A percentile compares a stretch with the other conserved stretches of the same genome.
Conservation (phyloP, 2,329 filamentous ascomycete species). For the Lachnellula occidentalis region DNA sequence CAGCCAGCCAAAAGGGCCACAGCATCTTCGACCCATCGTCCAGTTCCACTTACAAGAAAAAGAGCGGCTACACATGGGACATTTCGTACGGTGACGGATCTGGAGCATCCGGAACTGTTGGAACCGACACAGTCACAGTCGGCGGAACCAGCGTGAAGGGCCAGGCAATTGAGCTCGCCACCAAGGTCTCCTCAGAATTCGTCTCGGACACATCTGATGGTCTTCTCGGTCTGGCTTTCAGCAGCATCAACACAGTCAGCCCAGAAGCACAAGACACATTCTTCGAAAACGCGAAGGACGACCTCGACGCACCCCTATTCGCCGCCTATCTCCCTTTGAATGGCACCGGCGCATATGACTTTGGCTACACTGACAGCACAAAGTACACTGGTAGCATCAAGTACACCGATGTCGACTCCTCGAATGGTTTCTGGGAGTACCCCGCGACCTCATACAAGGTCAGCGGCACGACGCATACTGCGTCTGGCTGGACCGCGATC, state of each 20-base stretch:
- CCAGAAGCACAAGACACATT: constrained; percentile 27
- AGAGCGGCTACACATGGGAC: constrained; percentile 26
- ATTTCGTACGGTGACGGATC: constrained; percentile 34
- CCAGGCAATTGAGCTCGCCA: constrained; percentile 31
- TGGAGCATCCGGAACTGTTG: constrained; percentile 29
- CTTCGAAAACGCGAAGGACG: constrained; percentile 28
- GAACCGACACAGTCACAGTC: constrained; percentile 31
- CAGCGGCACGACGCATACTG: constrained; percentile 41
- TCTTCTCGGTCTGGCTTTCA: constrained; percentile 53
- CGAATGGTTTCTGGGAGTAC: constrained; percentile 51
- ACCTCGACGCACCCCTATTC: constrained; percentile 42
- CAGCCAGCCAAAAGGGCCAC: constrained; percentile 15
- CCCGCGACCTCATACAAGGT: constrained; percentile 45
- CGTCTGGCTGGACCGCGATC: constrained; percentile 30
- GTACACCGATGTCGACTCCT: constrained; percentile 42
- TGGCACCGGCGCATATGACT: constrained; percentile 45
- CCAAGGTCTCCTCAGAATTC: constrained; percentile 28
- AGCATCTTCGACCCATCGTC: constrained; percentile 21
- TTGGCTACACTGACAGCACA: constrained; percentile 46
- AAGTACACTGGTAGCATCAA: constrained; percentile 48
- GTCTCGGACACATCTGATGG: constrained; percentile 41
- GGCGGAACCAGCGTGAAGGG: constrained; percentile 27
- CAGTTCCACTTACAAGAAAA: constrained; percentile 22
- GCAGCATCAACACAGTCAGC: constrained; percentile 28
- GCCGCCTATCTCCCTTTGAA: constrained; percentile 47